Conservation (phyloP, 352 stramenopile species). For the Globisporangium takayamanum region DNA sequence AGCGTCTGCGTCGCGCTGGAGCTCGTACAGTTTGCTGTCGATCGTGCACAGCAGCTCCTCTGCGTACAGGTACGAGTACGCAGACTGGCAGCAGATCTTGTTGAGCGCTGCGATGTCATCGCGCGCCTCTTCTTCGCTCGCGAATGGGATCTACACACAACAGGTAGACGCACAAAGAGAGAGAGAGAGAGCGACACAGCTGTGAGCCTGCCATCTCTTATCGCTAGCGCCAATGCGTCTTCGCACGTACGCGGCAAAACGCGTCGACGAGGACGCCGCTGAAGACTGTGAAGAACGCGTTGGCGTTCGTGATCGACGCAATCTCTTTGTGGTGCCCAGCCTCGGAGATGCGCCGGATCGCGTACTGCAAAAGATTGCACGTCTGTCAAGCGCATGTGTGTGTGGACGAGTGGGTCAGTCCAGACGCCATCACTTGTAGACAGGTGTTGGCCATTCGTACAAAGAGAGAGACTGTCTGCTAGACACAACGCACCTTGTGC, state of each 20-base stretch:
- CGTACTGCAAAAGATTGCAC: conserved; percentile 80
- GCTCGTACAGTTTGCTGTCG: conserved; percentile 55
- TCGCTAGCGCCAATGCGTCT: too few relatives aligned
- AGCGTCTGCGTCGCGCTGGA: conserved; percentile 32
- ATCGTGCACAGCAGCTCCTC: conserved; percentile 70
- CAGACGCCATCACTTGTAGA: not conserved
- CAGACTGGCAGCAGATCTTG: conserved; percentile 82
- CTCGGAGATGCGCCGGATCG: conserved; percentile 79
- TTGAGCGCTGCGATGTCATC: conserved; percentile 68
- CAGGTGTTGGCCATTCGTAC: not conserved
- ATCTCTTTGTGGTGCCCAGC: conserved; percentile 87
- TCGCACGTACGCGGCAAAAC: conserved; percentile 50
- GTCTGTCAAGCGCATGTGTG: conserved; percentile 26
- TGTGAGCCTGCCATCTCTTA: not conserved
- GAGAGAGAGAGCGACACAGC: not conserved
- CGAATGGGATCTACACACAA: conserved; percentile 60
- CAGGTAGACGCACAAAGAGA: not conserved
- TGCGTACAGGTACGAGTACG: conserved; percentile 79
- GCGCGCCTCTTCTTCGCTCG: conserved; percentile 68
- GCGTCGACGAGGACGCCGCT: conserved; percentile 72
- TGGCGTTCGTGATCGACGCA: conserved; percentile 76
- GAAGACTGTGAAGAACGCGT: conserved; percentile 84
- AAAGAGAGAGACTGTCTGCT: not conserved
- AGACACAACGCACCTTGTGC: conserved; percentile 51
- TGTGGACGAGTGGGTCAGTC: not conserved